These are phyloP conservation scores for Crithidia brevicula DNA, from an alignment of 208 protist species.

Conservation along the genomic window DNA sequence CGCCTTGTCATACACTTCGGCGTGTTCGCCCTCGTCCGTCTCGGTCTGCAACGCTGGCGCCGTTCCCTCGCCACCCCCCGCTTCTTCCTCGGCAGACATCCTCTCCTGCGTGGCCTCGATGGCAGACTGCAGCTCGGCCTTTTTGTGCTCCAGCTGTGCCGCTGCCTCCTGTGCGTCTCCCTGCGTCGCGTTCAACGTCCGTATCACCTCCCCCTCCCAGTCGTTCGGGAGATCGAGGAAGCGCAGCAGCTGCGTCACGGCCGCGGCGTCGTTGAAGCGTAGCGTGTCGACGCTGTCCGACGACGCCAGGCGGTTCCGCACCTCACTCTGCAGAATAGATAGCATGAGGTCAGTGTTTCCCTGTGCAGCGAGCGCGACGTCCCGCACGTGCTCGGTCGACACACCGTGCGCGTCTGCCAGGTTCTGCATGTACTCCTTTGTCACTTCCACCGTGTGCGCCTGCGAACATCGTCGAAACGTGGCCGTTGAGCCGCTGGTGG, in stretches of 20 bases:
- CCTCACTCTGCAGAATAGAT: conserved; percentile 59
- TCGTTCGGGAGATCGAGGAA: conserved; percentile 51
- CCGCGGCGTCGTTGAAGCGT: conserved; percentile 60
- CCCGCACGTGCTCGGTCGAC: conserved; percentile 46
- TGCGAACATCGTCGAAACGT: conserved; percentile 24
- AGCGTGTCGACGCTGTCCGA: conserved; percentile 31
- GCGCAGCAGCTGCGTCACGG: conserved; percentile 57
- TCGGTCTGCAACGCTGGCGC: neutral
- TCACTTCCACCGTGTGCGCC: conserved; percentile 44
- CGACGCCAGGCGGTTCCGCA: conserved; percentile 31
- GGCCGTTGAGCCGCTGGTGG: neutral
- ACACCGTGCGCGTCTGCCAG: conserved; percentile 48
- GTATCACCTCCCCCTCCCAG: conserved; percentile 62
- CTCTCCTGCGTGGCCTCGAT: conserved; percentile 5
- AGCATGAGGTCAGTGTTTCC: conserved; percentile 68
- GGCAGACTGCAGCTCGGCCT: conserved; percentile 29
- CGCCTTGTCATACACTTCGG: conserved; percentile 41
- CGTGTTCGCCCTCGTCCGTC: conserved; percentile 16
- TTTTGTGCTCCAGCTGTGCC: conserved; percentile 36
- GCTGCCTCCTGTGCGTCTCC: conserved; percentile 65
- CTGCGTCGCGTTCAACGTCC: conserved; percentile 63
- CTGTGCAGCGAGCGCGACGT: conserved; percentile 60
- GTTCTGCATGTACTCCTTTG: conserved; percentile 51
- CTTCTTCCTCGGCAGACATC: neutral
- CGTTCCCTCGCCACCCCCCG: neutral